Percentiles rank a stretch among this genome's conserved stretches.
These are phyloP conservation scores for Trichoderma gamsii DNA, from an alignment of 495 filamentous ascomycete genomes.

Conservation along the genomic window DNA sequence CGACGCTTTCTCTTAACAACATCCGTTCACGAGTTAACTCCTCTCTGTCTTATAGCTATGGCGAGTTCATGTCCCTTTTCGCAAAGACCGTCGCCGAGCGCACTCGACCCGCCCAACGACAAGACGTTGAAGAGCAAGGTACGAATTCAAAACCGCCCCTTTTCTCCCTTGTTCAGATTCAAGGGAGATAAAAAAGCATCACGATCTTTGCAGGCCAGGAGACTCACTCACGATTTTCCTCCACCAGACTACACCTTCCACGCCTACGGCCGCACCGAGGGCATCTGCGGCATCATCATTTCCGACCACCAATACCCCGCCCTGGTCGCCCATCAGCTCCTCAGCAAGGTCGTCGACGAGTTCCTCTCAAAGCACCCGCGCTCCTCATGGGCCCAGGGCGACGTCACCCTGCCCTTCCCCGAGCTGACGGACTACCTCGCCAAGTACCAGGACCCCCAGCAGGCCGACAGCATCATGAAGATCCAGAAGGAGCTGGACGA, in stretches of 20 bases:
- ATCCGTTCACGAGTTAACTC: constrained; percentile 16
- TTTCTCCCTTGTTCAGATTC: not conserved
- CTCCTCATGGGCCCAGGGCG: constrained; percentile 52
- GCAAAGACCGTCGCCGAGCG: constrained; percentile 70
- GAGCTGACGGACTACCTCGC: constrained; percentile 74
- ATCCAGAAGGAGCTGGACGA: constrained; percentile 96
- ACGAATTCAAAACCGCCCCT: constrained; percentile 17
- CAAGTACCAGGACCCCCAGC: constrained; percentile 82
- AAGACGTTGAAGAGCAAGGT: constrained; percentile 88
- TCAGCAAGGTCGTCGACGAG: constrained; percentile 88
- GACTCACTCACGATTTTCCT: not conserved
- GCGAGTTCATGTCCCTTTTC: constrained; percentile 65
- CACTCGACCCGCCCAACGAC: constrained; percentile 77
- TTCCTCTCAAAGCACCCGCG: constrained; percentile 78
- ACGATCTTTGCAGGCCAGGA: constrained; percentile 20
- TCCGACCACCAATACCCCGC: constrained; percentile 84
- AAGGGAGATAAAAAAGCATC: not conserved
- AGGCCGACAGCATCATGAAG: constrained; percentile 87
- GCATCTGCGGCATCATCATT: constrained; percentile 82
- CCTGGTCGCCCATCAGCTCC: constrained; percentile 86
- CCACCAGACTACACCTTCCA: constrained; percentile 71
- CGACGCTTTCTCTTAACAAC: not conserved
- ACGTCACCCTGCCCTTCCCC: constrained; percentile 52
- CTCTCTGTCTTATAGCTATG: constrained; percentile 34
- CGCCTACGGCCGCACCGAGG: constrained; percentile 81